Evolutionary conservation across 2,329 filamentous ascomycete species (phyloP).

Genomic region (Cercospora janseana): DNA sequence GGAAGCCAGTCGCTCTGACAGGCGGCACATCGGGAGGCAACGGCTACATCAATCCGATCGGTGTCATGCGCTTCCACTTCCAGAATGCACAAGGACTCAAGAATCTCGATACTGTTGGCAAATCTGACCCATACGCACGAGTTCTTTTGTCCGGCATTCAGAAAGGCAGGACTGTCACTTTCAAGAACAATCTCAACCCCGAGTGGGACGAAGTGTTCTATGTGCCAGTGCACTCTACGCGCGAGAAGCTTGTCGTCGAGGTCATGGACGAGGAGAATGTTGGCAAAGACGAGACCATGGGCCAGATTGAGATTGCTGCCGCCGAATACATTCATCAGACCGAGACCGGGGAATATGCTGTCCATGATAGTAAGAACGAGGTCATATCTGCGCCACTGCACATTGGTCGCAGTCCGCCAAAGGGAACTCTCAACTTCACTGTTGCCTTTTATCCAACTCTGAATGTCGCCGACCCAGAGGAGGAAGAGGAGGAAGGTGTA

Average conservation of each 20-base stretch:
- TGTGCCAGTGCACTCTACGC: slow-evolving; percentile 78
- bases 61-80: slow-evolving; percentile 93
- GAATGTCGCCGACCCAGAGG: slow-evolving; percentile 83
- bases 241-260: slow-evolving; percentile 82
- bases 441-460: slow-evolving; percentile 87
- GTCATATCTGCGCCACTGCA: slow-evolving; percentile 66
- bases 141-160: slow-evolving; percentile 86
- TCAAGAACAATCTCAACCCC: slow-evolving; percentile 91
- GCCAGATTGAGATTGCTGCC: slow-evolving; percentile 72
- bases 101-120: slow-evolving; percentile 92
- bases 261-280: slow-evolving; percentile 96
- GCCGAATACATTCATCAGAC: slow-evolving; percentile 76
- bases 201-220: slow-evolving; percentile 96
- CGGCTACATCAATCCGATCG: slow-evolving; percentile 88
- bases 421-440: slow-evolving; percentile 79
- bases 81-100: slow-evolving; percentile 76
- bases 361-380: slow-evolving; percentile 70
- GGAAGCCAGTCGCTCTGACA: slow-evolving; percentile 89
- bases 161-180: slow-evolving; percentile 89
- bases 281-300: slow-evolving; percentile 84
- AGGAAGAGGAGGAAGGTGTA: slow-evolving; percentile 60
- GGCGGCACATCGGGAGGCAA: slow-evolving; percentile 68
- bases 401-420: slow-evolving; percentile 69
- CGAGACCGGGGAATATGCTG: slow-evolving; percentile 75
- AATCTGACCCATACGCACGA: slow-evolving; percentile 91